phyloP scores from a whole-genome alignment of 805 yeast genomes.

The Barnettozyma siamensis region DNA sequence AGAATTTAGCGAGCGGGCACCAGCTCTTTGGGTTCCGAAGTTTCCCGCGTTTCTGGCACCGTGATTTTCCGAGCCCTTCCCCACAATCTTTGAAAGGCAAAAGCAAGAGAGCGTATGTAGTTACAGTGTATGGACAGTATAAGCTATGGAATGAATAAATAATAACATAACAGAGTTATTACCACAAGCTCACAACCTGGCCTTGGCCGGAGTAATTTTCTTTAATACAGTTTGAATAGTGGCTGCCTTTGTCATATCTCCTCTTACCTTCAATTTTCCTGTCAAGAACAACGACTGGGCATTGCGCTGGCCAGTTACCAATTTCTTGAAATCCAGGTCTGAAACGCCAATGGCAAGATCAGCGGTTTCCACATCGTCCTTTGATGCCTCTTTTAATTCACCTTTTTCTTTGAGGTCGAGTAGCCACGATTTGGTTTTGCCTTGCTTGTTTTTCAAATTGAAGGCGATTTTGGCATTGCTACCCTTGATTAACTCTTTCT shows the following conservation, averaged over 20 bases:
- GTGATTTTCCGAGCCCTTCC: no score
- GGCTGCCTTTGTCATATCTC: constrained; percentile 88
- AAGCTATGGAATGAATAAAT: no score
- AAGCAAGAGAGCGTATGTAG: background rate
- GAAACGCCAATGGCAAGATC: constrained; percentile 62
- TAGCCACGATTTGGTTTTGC: constrained; percentile 53
- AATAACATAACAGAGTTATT: background rate
- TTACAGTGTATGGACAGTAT: background rate
- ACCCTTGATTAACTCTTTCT: constrained; percentile 21
- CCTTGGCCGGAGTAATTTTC: constrained; percentile 38
- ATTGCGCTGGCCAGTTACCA: constrained; percentile 73
- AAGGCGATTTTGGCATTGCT: constrained; percentile 62
- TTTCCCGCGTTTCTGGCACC: no score
- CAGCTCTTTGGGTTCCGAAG: no score
- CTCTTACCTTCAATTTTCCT: constrained; percentile 82
- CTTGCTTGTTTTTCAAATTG: constrained; percentile 55
- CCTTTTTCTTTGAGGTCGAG: constrained; percentile 65
- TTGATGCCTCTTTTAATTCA: constrained; percentile 31
- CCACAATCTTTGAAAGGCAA: background rate
- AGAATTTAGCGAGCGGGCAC: constrained; percentile 4
- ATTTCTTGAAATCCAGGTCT: constrained; percentile 65
- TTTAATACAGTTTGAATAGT: constrained; percentile 65
- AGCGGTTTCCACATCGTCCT: constrained; percentile 39
- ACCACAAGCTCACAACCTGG: constrained; percentile 33
- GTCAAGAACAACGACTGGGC: constrained; percentile 81